Evolutionary conservation across 75 land plant genomes (phyloP).

Genomic region (Picea glauca): DNA sequence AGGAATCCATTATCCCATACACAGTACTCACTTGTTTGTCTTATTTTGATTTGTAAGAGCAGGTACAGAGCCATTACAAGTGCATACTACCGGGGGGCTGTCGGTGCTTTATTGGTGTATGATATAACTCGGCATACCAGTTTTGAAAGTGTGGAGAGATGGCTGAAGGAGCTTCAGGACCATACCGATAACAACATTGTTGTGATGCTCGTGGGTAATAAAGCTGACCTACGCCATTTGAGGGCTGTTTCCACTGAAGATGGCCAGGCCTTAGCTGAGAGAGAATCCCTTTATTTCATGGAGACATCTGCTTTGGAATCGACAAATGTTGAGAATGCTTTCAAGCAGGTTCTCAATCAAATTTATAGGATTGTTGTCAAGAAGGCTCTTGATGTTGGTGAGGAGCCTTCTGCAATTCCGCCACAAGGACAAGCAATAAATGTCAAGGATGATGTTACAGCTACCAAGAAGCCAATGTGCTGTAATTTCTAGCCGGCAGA

Average conservation of each 20-base stretch:
- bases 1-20: no score
- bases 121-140: constrained; percentile 56
- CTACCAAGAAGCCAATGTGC: not conserved
- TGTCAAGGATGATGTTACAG: not conserved
- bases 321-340: constrained; percentile 66
- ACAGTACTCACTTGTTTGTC: no score
- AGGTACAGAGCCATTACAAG: constrained; percentile 74
- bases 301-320: constrained; percentile 81
- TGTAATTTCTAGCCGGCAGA: not conserved
- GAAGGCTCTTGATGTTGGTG: constrained; percentile 54
- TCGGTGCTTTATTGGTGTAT: constrained; percentile 66
- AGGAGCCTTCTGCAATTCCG: constrained; percentile 28
- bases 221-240: constrained; percentile 68
- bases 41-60: not conserved
- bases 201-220: constrained; percentile 75
- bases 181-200: constrained; percentile 75
- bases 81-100: constrained; percentile 70
- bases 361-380: constrained; percentile 63
- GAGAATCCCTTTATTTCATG: constrained; percentile 63
- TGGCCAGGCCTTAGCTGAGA: constrained; percentile 52
- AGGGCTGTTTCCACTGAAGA: constrained; percentile 68
- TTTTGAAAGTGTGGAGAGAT: constrained; percentile 51
- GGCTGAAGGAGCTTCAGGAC: constrained; percentile 61
- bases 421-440: constrained; percentile 44
- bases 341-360: constrained; percentile 59